Conservation (phyloP, 306 rosid genomes). For the Lathyrus aphaca region DNA sequence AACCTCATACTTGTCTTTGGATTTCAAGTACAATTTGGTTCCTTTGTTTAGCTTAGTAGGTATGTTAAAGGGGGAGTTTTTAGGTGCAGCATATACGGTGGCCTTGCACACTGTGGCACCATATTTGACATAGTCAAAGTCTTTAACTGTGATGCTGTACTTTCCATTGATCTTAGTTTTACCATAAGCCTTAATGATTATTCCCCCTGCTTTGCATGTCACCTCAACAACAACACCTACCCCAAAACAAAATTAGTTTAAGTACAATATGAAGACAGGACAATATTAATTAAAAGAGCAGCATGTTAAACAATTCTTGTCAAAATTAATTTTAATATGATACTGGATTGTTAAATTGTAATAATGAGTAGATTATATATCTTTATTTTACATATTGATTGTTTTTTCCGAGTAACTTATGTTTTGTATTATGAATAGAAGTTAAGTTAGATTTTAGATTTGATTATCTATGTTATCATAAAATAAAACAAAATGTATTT, state of each 20-base stretch:
- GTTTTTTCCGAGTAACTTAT: background rate
- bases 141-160: too few species aligned
- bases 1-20: constrained; percentile 64
- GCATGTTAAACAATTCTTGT: background rate
- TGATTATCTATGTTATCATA: background rate
- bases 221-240: constrained; percentile 84
- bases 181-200: constrained; percentile 62
- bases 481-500: background rate
- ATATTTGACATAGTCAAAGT: too few species aligned
- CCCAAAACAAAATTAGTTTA: background rate
- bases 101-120: too few species aligned
- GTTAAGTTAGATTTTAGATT: background rate
- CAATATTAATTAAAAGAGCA: background rate
- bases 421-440: background rate
- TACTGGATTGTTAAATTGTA: too few species aligned
- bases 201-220: constrained; percentile 65
- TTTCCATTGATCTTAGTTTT: too few species aligned
- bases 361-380: too few species aligned
- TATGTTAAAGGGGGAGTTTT: too few species aligned
- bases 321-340: background rate
- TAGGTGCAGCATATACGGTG: too few species aligned
- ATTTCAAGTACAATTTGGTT: constrained; percentile 61
- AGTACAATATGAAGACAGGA: background rate
- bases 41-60: constrained; percentile 65
- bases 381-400: too few species aligned